These are phyloP conservation scores for Intubia oerlemansii DNA, from an alignment of 2,329 filamentous ascomycete species.

Conservation along the genomic window DNA sequence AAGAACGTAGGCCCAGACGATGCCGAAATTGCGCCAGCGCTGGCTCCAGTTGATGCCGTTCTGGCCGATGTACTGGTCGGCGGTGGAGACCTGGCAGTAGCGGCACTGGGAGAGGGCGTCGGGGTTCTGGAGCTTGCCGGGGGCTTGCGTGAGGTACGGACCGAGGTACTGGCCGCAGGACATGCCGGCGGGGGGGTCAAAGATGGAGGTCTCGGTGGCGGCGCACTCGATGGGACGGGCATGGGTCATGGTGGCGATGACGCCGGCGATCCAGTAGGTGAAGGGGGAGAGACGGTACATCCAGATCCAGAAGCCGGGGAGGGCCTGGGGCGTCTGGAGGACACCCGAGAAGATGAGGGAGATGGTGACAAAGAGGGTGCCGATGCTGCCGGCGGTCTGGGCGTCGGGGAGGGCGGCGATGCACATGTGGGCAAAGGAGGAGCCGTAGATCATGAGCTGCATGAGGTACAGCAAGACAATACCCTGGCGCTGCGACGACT, in stretches of 20 bases:
- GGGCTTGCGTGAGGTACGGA: constrained; percentile 25
- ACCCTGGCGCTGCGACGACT: constrained; percentile 32
- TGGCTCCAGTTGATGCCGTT: constrained; percentile 27
- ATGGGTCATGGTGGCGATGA: constrained; percentile 48
- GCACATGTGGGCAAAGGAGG: constrained; percentile 51
- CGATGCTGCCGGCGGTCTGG: constrained; percentile 41
- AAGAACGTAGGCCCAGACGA: constrained; percentile 43
- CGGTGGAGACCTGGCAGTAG: constrained; percentile 44
- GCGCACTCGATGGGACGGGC: constrained; percentile 45
- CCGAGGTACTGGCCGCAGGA: constrained; percentile 44
- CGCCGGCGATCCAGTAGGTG: constrained; percentile 57
- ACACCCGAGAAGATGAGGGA: constrained; percentile 39
- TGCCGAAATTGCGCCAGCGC: constrained; percentile 48
- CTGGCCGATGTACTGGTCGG: constrained; percentile 33
- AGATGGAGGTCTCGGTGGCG: constrained; percentile 34
- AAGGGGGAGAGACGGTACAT: constrained; percentile 70
- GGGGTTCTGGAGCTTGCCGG: constrained; percentile 41
- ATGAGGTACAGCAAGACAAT: constrained; percentile 43
- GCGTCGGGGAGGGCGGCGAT: constrained; percentile 49
- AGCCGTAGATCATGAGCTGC: constrained; percentile 47
- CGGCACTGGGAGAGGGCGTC: constrained; percentile 32
- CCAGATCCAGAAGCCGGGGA: constrained; percentile 58
- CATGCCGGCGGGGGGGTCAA: constrained; percentile 38
- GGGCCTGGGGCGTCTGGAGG: constrained; percentile 30
- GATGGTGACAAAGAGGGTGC: constrained; percentile 35